Percentiles rank a stretch among this genome's conserved stretches.
Evolutionary conservation across 495 filamentous ascomycete genomes (phyloP).

Genomic region (Annulohypoxylon moriforme): DNA sequence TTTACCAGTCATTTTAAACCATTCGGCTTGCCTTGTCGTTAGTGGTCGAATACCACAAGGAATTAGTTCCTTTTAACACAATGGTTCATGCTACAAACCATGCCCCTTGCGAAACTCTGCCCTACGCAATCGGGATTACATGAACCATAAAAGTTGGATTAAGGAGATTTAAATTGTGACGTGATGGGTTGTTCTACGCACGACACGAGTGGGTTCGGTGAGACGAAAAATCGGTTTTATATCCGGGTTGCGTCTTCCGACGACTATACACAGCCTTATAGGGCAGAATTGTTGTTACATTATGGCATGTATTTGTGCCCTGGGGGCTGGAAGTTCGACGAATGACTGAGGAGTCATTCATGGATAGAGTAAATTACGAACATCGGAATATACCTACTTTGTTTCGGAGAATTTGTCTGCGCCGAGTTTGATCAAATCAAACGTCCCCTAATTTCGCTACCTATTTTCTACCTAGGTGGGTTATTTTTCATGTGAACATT

Average conservation of each 20-base stretch:
- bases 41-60: neutral
- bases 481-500: neutral
- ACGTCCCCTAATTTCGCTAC: neutral
- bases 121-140: neutral
- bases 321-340: neutral
- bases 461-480: neutral
- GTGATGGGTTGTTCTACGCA: neutral
- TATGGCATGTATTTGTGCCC: neutral
- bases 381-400: neutral
- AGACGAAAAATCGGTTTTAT: neutral
- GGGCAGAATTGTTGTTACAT: slow-evolving; percentile 9
- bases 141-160: neutral
- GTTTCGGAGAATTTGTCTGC: neutral
- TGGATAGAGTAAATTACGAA: neutral
- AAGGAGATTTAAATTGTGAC: neutral
- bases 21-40: neutral
- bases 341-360: neutral
- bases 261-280: slow-evolving; percentile 7
- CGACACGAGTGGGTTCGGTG: slow-evolving; percentile 2
- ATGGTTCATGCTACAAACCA: neutral
- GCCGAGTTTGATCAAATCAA: neutral
- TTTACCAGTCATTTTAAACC: neutral
- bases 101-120: neutral
- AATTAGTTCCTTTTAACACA: neutral
- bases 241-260: neutral